Base-by-base conservation (phyloP, 1,139 yeast species). In the Blastobotrys elegans region DNA sequence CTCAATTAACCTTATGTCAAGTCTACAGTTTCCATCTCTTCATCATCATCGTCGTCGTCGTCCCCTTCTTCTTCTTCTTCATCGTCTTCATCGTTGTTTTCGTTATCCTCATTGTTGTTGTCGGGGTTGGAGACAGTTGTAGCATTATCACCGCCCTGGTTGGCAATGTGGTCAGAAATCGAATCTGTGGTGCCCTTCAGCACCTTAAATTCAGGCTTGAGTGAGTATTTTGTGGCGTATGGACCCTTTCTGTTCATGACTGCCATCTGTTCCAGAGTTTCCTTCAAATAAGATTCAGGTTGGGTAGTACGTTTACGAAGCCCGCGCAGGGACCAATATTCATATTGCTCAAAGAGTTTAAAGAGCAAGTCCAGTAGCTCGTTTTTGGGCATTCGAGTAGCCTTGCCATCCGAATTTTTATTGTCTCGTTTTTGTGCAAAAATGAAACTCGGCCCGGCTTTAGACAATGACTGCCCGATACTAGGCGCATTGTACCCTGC, bases 241-340 rank as follows among this genome's bases (percentile, higher is more conserved):
- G 98, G 97, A 18, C 99, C 99, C 66, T 88, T 88, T 63, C 92
- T 89, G 59, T 86, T 90, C 60, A 92, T 74, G 40, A 80, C 77
- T 1, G 98, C 98, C 63, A 92, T 88, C 43, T 86, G 80, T 52
- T 92, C 98, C 46, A 92, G 72, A 47, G 92, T 85, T 63, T 90
- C 97, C 63, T 92, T 89, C 56, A 92, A 73, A 64, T 87, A 94
- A 2, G 86, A 83, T 64, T 94, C 98, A 1, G 99, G 99, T 71
- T 92, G 99, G 61, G 84, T 83, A 2, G 97, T 89, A 58, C 96
- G 78, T 65, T 92, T 98, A 63, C 89, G 85, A 53, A 92, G 73
- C 33, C 97, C 97, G 67, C 89, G 89, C 75, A 92, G 75, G 10
- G 95, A 83, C 98, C 98, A 92, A 67, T 90, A 92, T 63, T 92